Evolutionary conservation across 108 stramenopile species (phyloP).

Genomic region (Aurantiochytrium sp.): DNA sequence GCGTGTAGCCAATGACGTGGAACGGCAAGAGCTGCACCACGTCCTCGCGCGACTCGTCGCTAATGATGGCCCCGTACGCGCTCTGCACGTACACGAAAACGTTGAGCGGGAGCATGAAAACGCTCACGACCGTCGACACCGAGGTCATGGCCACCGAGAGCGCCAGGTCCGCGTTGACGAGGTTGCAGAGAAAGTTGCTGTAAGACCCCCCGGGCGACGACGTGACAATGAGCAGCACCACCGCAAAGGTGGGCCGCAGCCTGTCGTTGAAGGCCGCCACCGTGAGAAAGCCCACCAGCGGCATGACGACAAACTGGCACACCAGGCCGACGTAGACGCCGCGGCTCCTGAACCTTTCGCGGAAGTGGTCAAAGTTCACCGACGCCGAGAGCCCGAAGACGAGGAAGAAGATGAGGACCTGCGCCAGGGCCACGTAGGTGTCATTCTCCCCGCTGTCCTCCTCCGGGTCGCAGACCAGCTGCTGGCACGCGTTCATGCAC

Average conservation of each 20-base stretch:
- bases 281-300: slow-evolving; percentile 66
- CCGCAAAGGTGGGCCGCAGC: slow-evolving; percentile 59
- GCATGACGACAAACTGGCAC: slow-evolving; percentile 74
- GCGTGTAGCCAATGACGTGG: too few relatives aligned
- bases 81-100: slow-evolving; percentile 64
- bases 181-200: slow-evolving; percentile 73
- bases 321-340: background rate
- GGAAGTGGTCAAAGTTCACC: slow-evolving; percentile 63
- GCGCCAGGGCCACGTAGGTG: too few relatives aligned
- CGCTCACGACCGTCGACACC: slow-evolving; percentile 65
- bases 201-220: slow-evolving; percentile 74
- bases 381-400: slow-evolving; percentile 78
- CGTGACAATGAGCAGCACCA: slow-evolving; percentile 70
- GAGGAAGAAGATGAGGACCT: slow-evolving; percentile 68
- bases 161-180: slow-evolving; percentile 79
- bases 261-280: slow-evolving; percentile 49
- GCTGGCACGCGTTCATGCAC: too few relatives aligned
- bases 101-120: slow-evolving; percentile 70
- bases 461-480: too few relatives aligned
- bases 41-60: too few relatives aligned
- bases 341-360: background rate
- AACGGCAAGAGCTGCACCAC: too few relatives aligned
- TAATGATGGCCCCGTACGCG: slow-evolving; percentile 49
- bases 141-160: slow-evolving; percentile 76
- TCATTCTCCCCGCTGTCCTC: too few relatives aligned